Evolutionary conservation across 805 yeast genomes (phyloP).

Genomic region (Metschnikowia similis): DNA sequence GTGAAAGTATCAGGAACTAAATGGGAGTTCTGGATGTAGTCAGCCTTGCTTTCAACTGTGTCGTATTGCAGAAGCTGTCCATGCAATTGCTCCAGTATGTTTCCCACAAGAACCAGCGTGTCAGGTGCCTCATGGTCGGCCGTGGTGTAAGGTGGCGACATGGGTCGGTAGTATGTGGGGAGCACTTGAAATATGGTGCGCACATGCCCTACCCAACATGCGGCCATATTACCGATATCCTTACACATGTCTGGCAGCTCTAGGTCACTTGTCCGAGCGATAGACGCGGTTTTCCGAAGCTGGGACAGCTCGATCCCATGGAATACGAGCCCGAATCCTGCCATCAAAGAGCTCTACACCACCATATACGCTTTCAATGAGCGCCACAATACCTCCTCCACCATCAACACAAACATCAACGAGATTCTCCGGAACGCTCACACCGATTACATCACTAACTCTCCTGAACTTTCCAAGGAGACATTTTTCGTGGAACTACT

Average conservation of each 20-base stretch:
- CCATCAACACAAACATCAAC: constrained; percentile 28
- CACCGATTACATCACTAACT: constrained; percentile 24
- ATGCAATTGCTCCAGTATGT: constrained; percentile 3
- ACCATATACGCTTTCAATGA: constrained; percentile 15
- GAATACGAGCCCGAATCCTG: constrained; percentile 7
- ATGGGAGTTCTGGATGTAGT: constrained; percentile 6
- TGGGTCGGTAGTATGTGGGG: background rate
- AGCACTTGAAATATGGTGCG: background rate
- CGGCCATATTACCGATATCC: background rate
- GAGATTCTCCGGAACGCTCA: constrained; percentile 36
- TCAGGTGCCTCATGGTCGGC: background rate
- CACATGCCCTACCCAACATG: background rate
- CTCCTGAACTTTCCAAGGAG: constrained; percentile 30
- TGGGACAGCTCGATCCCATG: constrained; percentile 14
- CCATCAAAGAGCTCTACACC: constrained; percentile 11
- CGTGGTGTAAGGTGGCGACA: background rate
- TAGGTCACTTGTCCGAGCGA: constrained; percentile 13
- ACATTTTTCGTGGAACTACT: constrained; percentile 37
- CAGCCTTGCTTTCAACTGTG: background rate
- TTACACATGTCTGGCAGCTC: constrained; percentile 15
- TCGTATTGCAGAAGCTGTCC: constrained; percentile 1
- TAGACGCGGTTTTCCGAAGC: constrained; percentile 8
- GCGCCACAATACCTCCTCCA: constrained; percentile 33
- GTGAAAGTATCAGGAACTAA: constrained; percentile 9
- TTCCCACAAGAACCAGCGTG: background rate